Conservation (phyloP, 1,284 basidiomycete species). For the Clitocybe nebularis region DNA sequence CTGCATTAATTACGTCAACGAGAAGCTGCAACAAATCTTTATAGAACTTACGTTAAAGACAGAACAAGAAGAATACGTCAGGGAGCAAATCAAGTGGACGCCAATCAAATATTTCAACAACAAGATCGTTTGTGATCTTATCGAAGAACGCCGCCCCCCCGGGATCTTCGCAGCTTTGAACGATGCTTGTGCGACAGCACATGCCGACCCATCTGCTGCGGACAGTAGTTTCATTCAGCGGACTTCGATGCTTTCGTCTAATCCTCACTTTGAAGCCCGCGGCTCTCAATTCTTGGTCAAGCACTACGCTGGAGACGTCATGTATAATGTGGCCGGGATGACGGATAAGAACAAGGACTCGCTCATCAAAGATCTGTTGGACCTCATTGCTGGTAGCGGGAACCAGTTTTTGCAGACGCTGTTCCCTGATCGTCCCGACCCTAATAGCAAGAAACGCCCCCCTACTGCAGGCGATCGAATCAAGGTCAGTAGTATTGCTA, state of each 20-base stretch:
- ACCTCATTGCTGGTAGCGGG: slow-evolving; percentile 77
- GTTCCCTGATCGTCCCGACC: slow-evolving; percentile 95
- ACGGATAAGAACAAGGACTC: slow-evolving; percentile 99
- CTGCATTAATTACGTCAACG: slow-evolving; percentile 99
- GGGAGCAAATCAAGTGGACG: slow-evolving; percentile 99
- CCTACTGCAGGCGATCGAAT: slow-evolving; percentile 98
- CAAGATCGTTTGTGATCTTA: slow-evolving; percentile 96
- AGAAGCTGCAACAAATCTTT: slow-evolving; percentile 98
- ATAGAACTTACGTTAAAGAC: slow-evolving; percentile 98
- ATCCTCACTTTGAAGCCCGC: slow-evolving; percentile 91
- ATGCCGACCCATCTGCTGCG: slow-evolving; percentile 94
- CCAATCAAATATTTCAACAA: slow-evolving; percentile 98
- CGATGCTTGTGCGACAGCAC: slow-evolving; percentile 97
- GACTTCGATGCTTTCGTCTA: slow-evolving; percentile 74
- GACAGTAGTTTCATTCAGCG: slow-evolving; percentile 98
- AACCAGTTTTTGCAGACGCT: slow-evolving; percentile 86
- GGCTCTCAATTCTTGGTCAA: slow-evolving; percentile 88
- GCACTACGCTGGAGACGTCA: slow-evolving; percentile 97
- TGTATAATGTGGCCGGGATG: slow-evolving; percentile 98
- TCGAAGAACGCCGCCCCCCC: slow-evolving; percentile 94
- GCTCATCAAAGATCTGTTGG: slow-evolving; percentile 91
- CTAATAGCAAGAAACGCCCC: slow-evolving; percentile 96
- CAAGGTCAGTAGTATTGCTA: slow-evolving; percentile 54
- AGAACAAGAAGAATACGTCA: slow-evolving; percentile 98
- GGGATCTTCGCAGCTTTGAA: slow-evolving; percentile 98